phyloP scores from a whole-genome alignment of 73 alveolate genomes.

The Stentor coeruleus region DNA sequence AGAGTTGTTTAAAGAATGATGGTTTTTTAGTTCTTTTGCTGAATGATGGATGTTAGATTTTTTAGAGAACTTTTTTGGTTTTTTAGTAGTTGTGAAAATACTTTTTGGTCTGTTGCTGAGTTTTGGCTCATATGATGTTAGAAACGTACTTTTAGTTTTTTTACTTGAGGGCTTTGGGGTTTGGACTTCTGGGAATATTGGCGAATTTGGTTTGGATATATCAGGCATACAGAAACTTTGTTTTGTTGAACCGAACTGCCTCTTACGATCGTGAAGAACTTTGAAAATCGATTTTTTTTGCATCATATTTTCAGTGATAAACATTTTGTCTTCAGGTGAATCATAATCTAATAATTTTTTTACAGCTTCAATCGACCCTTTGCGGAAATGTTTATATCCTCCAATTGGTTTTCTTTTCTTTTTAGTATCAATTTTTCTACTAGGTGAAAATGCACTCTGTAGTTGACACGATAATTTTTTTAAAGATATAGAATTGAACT shows the following conservation, averaged over 20 bases:
- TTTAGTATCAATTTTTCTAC: background rate
- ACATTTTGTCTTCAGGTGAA: background rate
- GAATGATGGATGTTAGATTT: background rate
- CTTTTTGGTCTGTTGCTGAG: no score
- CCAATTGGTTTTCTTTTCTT: background rate
- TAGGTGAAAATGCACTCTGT: background rate
- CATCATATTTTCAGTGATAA: background rate
- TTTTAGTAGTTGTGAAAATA: no score
- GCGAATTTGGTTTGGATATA: no score
- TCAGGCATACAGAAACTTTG: no score
- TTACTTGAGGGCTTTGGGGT: no score
- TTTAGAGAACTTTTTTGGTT: background rate
- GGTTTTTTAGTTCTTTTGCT: background rate
- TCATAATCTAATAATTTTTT: background rate
- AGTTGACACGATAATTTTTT: background rate
- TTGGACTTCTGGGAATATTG: no score
- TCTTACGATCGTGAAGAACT: background rate
- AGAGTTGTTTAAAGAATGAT: background rate
- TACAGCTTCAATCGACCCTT: background rate
- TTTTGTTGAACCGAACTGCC: conserved; percentile 15
- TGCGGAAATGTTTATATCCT: background rate
- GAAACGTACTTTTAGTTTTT: no score
- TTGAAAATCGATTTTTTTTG: background rate
- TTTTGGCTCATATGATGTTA: no score
- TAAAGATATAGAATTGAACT: background rate